Evolutionary conservation across 2,329 filamentous ascomycete species (phyloP).

Genomic region (Diaporthe humulicola): DNA sequence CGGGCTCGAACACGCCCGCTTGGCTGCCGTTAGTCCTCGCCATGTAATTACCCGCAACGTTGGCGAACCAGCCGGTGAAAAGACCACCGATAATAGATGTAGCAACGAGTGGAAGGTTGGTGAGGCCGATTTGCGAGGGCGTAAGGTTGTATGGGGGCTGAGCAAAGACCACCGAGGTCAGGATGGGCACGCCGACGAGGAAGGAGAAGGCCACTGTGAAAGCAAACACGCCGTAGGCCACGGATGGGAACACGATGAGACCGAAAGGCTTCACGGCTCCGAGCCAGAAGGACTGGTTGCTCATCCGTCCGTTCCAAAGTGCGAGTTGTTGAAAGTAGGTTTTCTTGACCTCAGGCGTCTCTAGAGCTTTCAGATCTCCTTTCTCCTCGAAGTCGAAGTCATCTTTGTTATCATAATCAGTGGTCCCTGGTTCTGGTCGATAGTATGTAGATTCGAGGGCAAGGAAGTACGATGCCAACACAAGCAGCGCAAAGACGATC

Average conservation of each 20-base stretch:
- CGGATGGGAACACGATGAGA: constrained; percentile 21
- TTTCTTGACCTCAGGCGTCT: background rate
- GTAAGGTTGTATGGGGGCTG: constrained; percentile 6
- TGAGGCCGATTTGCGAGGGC: constrained; percentile 5
- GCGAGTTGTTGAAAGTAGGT: constrained; percentile 27
- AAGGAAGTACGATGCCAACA: constrained; percentile 23
- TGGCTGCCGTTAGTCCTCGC: constrained; percentile 18
- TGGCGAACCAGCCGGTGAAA: background rate
- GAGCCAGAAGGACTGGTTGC: constrained; percentile 30
- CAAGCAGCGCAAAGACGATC: constrained; percentile 22
- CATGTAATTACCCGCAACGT: constrained; percentile 14
- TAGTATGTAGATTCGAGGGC: constrained; percentile 29
- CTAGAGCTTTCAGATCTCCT: background rate
- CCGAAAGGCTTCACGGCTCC: constrained; percentile 26
- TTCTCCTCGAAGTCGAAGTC: background rate
- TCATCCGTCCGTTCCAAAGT: constrained; percentile 20
- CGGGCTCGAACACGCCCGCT: constrained; percentile 25
- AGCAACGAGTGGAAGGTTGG: constrained; percentile 1
- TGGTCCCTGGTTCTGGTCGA: background rate
- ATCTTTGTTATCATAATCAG: background rate
- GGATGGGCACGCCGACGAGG: constrained; percentile 3
- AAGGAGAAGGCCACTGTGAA: constrained; percentile 19
- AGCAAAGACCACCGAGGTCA: constrained; percentile 2
- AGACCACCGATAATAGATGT: constrained; percentile 7
- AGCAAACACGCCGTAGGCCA: constrained; percentile 23